These are phyloP conservation scores for Talaromyces stipitatus DNA, from an alignment of 495 filamentous ascomycete genomes.

Conservation along the genomic window DNA sequence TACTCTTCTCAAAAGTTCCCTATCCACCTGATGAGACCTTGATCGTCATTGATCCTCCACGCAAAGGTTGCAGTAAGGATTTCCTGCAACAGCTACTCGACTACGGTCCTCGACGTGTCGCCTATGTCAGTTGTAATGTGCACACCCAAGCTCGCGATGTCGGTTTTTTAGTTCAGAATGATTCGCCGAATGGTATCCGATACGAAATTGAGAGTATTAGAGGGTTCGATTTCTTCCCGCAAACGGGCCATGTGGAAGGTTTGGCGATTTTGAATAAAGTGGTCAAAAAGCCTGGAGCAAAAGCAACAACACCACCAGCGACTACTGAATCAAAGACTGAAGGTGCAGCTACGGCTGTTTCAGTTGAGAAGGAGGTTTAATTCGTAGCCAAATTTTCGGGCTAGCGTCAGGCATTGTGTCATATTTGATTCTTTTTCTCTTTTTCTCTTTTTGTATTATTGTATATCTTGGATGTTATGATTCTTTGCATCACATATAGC, in stretches of 20 bases:
- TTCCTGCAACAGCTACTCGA: conserved; percentile 74
- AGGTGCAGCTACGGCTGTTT: neutral
- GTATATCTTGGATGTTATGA: neutral
- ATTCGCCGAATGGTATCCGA: conserved; percentile 39
- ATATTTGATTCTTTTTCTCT: too few relatives aligned
- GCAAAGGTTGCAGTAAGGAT: conserved; percentile 84
- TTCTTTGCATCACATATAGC: too few relatives aligned
- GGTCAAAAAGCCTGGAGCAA: neutral
- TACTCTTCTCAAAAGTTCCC: conserved; percentile 64
- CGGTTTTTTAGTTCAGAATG: conserved; percentile 67
- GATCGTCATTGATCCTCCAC: conserved; percentile 86
- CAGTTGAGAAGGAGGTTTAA: neutral
- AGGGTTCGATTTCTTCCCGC: conserved; percentile 97
- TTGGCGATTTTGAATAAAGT: conserved; percentile 65
- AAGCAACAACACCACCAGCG: neutral
- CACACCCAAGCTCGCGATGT: conserved; percentile 95
- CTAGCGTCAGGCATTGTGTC: neutral
- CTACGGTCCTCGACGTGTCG: conserved; percentile 67
- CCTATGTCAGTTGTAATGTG: conserved; percentile 96
- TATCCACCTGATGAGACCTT: conserved; percentile 74
- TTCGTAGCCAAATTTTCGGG: neutral
- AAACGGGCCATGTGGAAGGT: conserved; percentile 94
- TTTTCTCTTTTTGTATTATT: neutral
- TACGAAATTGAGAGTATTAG: conserved; percentile 89
- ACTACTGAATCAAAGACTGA: neutral